These are phyloP conservation scores for Calonectria pseudoturangicola DNA, from an alignment of 2,329 filamentous ascomycete genomes.

Conservation along the genomic window DNA sequence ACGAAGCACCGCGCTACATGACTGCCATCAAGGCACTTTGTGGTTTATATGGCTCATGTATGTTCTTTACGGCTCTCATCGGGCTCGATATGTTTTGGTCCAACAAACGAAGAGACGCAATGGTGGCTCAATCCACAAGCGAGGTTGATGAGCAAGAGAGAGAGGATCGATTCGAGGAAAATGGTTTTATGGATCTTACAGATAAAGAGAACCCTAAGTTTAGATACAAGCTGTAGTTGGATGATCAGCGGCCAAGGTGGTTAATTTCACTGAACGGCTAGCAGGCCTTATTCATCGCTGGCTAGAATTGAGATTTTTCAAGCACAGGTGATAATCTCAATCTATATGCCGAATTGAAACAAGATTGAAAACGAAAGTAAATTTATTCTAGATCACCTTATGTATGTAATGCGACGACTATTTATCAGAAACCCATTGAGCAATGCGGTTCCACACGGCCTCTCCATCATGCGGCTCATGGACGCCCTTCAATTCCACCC, in stretches of 20 bases:
- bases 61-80: background rate
- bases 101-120: conserved; percentile 4
- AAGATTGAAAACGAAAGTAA: no score
- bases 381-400: no score
- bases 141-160: background rate
- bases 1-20: conserved; percentile 16
- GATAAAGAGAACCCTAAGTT: conserved; percentile 9
- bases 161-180: background rate
- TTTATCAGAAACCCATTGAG: background rate
- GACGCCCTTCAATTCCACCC: background rate
- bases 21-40: conserved; percentile 4
- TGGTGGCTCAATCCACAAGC: background rate
- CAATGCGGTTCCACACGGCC: background rate
- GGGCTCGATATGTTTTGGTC: conserved; percentile 1
- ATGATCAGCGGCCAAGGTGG: no score
- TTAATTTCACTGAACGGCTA: no score
- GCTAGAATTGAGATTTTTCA: no score
- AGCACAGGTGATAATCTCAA: no score
- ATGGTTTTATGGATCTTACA: conserved; percentile 6
- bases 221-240: conserved; percentile 1
- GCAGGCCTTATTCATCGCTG: no score
- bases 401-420: background rate
- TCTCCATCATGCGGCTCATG: background rate
- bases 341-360: no score
- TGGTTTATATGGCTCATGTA: background rate